Percentiles rank a stretch among this genome's conserved stretches.
These are phyloP conservation scores for Rhizopus stolonifer DNA, from an alignment of 371 early-diverging fungal species.

Conservation along the genomic window DNA sequence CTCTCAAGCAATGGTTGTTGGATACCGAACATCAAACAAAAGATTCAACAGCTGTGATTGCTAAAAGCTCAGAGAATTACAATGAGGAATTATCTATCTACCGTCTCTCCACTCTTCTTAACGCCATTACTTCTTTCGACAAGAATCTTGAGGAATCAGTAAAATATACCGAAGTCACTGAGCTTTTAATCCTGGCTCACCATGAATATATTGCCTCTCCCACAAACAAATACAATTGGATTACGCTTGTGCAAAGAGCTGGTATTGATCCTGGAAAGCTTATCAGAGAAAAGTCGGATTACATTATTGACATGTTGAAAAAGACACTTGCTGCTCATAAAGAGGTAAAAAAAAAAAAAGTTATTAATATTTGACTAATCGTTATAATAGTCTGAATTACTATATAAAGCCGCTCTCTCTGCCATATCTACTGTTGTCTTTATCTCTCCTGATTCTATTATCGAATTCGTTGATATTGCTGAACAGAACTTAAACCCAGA, in stretches of 20 bases:
- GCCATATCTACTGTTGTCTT: constrained; percentile 61
- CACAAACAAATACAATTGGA: constrained; percentile 80
- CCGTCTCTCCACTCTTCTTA: constrained; percentile 63
- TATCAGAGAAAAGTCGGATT: constrained; percentile 43
- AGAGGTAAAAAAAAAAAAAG: constrained; percentile 13
- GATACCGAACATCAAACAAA: constrained; percentile 53
- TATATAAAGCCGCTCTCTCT: constrained; percentile 58
- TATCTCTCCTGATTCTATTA: constrained; percentile 51
- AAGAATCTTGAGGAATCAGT: constrained; percentile 32
- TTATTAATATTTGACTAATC: constrained; percentile 10
- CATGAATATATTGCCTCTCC: constrained; percentile 71
- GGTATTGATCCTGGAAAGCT: constrained; percentile 73
- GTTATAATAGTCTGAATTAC: constrained; percentile 38
- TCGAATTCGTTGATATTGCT: constrained; percentile 45
- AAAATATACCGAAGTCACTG: constrained; percentile 56
- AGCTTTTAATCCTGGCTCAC: constrained; percentile 70
- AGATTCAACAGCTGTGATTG: constrained; percentile 52
- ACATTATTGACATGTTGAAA: constrained; percentile 47
- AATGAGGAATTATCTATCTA: constrained; percentile 43
- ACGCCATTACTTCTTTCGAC: constrained; percentile 59
- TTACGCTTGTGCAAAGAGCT: constrained; percentile 75
- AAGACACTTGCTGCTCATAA: constrained; percentile 25
- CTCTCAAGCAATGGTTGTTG: constrained; percentile 56
- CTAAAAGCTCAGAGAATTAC: constrained; percentile 52
- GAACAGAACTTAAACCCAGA: constrained; percentile 46